Evolutionary conservation across 805 yeast species (phyloP).

Genomic region (Wickerhamomyces strasburgensis): DNA sequence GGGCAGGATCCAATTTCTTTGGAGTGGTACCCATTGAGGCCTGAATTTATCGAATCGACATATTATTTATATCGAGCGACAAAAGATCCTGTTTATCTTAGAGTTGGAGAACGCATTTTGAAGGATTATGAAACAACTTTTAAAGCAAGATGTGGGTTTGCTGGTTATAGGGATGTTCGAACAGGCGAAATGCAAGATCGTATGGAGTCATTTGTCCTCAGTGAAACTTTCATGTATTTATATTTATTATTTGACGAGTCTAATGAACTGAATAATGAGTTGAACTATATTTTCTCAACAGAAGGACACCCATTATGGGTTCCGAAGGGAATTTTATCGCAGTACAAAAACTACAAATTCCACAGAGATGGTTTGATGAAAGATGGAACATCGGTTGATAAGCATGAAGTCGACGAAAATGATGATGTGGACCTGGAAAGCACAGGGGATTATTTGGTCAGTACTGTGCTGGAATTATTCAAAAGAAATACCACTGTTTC

Average conservation of each 20-base stretch:
- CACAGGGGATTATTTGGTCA: background rate
- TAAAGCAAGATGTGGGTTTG: constrained; percentile 70
- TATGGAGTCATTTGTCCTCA: constrained; percentile 87
- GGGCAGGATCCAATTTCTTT: constrained; percentile 40
- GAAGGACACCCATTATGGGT: constrained; percentile 93
- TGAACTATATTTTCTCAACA: constrained; percentile 54
- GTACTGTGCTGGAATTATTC: background rate
- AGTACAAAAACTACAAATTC: constrained; percentile 18
- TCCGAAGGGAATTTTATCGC: constrained; percentile 30
- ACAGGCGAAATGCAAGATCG: constrained; percentile 64
- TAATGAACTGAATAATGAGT: constrained; percentile 45
- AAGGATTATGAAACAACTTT: constrained; percentile 48
- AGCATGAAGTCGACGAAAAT: background rate
- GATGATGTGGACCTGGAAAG: background rate
- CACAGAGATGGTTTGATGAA: too few relatives aligned
- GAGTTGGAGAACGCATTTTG: constrained; percentile 65
- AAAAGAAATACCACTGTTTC: background rate
- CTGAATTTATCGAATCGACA: constrained; percentile 88
- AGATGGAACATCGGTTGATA: too few relatives aligned
- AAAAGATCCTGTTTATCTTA: constrained; percentile 74
- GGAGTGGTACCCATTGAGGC: constrained; percentile 92
- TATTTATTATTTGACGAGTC: constrained; percentile 72
- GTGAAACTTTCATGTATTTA: constrained; percentile 83
- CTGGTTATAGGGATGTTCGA: constrained; percentile 66
- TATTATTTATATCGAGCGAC: constrained; percentile 82